Base-by-base conservation (phyloP, 78 protist species). In the Dictyostelium purpureum region DNA sequence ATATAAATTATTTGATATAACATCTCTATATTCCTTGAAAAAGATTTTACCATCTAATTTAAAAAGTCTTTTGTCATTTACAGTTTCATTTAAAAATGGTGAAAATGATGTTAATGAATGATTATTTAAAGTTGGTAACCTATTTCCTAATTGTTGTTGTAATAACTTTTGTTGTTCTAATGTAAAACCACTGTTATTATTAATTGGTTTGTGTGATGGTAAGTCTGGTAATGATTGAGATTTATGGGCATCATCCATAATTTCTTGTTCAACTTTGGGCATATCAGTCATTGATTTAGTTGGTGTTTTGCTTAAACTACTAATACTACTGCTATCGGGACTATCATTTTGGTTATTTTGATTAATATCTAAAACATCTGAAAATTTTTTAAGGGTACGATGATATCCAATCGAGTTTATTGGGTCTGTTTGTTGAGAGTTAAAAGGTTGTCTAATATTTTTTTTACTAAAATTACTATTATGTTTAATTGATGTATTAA, bases 11-110 rank as follows among this genome's bases (percentile, higher is more conserved):
- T 57, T 47, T 38, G 66, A 16, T 66, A 85, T 56, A 10, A 82
- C 63, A 19, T 24, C 38, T 56, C 47, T 52, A n/a, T 71, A 85
- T 6, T 85, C 92, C 61, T 70, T 47, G 45, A 70, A 85, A 26
- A 26, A 73, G 14, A 85, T 85, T 61, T 63, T 57, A 35, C 67
- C 81, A 31, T 61, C 26, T 5, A 85, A 59, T 38, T 80, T 67
- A n/a, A 80, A 26, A 47, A 47, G n/a, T 9, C 24, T 24, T 0
- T 16, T 18, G 14, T 47, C 52, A 47, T 16, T 3, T 49, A 49
- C 52, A 10, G 12, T 47, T 47, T 14, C 12, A 47, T 47, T 47
- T 14, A 47, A 14, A 14, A n/a, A 6, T 65, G 38, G 28, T 65
- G 38, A 4, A 26, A 14, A 4, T 37, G 9, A 12, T 37, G 74